Base-by-base conservation (phyloP, 257 asterid genomes). In the Lavandula angustifolia region DNA sequence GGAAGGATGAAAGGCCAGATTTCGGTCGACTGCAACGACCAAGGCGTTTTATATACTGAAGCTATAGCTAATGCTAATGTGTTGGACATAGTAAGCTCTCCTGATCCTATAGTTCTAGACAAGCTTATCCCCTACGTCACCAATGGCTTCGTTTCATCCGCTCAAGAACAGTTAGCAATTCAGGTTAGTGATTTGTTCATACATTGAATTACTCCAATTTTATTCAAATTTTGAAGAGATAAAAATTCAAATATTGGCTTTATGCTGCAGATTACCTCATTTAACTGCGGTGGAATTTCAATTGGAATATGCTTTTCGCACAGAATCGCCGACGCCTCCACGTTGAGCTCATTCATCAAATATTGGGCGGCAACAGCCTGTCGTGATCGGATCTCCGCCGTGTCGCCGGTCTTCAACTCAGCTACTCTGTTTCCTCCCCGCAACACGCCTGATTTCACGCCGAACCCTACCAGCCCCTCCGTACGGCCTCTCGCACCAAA, bases 1-100 rank as follows among this genome's bases (percentile, higher is more conserved):
- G 95, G 95, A 14, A 78, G 90, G 67, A 73, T 73, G 71, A 75
- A 75, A 12, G 89, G 80, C 53, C 82, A 75, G 75, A 62, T 54
- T 16, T 78, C 65, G 3, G 78, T 87, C 29, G 77, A 75, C 16
- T 87, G 95, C 44, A 79, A 74, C 31, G 92, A 85, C 10, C 69
- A 69, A 8, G 95, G 94, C 16, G 75, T 62, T 1, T 22, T 67
- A 6, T 87, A 72, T 57, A 37, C 49, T 0, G 87, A 81, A 69
- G 76, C 87, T 14, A 46, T 7, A 4, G 79, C 73, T 1, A 78
- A 83, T 31, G 64, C 50, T 12, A 17, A 37, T 63, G 66, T 85
- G 10, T 31, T 68, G 0, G 79, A 78, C 37, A 43, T 83, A 3
- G 17, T 81, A 3, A 18, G 64, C 3, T 29, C 7, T 12, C 75